Evolutionary conservation across 768 basidiomycete genomes (phyloP).

Genomic region (Galerina marginata): DNA sequence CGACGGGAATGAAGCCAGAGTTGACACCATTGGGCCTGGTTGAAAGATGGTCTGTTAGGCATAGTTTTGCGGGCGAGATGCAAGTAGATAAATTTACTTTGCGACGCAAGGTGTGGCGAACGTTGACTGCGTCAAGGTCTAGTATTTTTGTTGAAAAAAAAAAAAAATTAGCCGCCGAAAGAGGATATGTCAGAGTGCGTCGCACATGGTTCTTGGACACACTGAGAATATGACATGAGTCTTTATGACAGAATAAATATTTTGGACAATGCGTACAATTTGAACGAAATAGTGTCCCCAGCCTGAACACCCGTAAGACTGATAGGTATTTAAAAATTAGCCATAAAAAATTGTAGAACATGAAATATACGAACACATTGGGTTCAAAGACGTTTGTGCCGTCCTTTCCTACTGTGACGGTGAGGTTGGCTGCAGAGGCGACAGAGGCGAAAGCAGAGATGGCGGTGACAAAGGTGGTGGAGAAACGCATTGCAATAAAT

Average conservation of each 20-base stretch:
- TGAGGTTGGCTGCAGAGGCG: conserved; percentile 35
- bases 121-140: conserved; percentile 47
- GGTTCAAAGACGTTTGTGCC: conserved; percentile 33
- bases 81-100: conserved; percentile 25
- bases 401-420: conserved; percentile 39
- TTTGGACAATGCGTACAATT: conserved; percentile 34
- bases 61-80: background rate
- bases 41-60: background rate
- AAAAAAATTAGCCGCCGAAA: background rate
- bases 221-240: conserved; percentile 23
- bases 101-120: conserved; percentile 41
- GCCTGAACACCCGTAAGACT: conserved; percentile 37
- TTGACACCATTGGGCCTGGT: conserved; percentile 39
- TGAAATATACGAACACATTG: conserved; percentile 18
- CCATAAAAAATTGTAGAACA: background rate
- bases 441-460: conserved; percentile 31
- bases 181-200: background rate
- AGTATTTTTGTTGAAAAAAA: background rate
- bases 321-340: conserved; percentile 1
- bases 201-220: conserved; percentile 45
- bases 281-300: conserved; percentile 52
- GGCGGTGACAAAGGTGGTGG: conserved; percentile 21
- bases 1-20: conserved; percentile 51
- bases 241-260: background rate
- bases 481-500: conserved; percentile 25